Evolutionary conservation across 2,329 filamentous ascomycete genomes (phyloP), one percentile per base, ranked within the genome.

Genomic region (Pseudogymnoascus sp.): DNA sequence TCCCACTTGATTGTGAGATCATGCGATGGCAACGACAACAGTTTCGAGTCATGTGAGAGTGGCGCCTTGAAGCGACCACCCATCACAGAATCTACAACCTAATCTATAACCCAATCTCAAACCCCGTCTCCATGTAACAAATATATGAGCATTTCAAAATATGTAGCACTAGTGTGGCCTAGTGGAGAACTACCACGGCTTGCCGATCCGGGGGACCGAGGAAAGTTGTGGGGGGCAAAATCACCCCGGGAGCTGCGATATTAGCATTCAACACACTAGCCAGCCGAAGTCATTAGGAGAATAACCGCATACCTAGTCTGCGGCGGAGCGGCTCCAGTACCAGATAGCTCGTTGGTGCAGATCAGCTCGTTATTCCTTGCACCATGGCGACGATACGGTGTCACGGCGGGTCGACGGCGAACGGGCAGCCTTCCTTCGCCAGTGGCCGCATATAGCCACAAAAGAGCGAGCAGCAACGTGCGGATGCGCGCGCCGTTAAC

Each of bases 211-310:
- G 50, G 50, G 50, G n/a, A 56, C 50, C 50, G 50, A 12, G 8
- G 26, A 19, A 12, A 16, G 26, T 33, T 19, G 8, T 24, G 12
- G 12, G 8, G 41, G 10, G 26, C 16, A 33, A 56, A 19, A 46
- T 56, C 33, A 56, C 50, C 10, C 26, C 33, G n/a, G n/a, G 28
- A 56, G 50, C 50, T n/a, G n/a, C 50, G 50, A 56, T 56, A 56
- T 56, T 33, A 19, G 5, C 50, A 22, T 56, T 56, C 28, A 19
- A 19, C 28, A 28, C 28, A 19, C 26, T 33, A 33, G n/a, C 24
- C 16, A 16, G 2, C 8, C 19, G 50, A 19, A 19, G 50, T 33
- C 26, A 33, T 19, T n/a, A 26, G 7, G 26, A 28, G 14, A 8
- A 28, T 53, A 53, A 53, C n/a, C 28, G 26, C 8, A 16, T 56